Percentiles rank a stretch among this genome's conserved stretches.
Conservation (phyloP, 2,329 filamentous ascomycete genomes). For the Hortaea werneckii region DNA sequence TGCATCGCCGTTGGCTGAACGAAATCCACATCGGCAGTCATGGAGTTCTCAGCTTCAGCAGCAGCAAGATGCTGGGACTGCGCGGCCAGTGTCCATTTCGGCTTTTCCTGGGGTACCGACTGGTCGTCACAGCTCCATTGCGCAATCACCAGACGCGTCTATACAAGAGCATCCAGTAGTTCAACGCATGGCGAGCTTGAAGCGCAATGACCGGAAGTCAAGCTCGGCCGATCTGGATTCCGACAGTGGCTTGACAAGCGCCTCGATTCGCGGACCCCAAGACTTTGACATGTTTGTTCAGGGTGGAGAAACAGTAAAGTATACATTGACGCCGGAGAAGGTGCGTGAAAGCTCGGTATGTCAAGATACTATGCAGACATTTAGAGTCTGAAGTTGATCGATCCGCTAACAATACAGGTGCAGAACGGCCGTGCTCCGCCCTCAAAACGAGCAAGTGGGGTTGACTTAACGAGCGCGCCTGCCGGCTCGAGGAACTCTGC, state of each 20-base stretch:
- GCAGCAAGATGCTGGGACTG: background rate
- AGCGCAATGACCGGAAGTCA: conserved; percentile 9
- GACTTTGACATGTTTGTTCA: conserved; percentile 41
- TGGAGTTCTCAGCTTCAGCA: conserved; percentile 4
- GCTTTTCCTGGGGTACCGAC: too few relatives aligned
- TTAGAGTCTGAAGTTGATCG: background rate
- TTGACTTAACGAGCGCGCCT: conserved; percentile 8
- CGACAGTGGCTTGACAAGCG: conserved; percentile 19
- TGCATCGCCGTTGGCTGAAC: background rate
- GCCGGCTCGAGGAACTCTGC: conserved; percentile 1
- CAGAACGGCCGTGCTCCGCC: background rate
- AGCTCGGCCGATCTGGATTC: conserved; percentile 5
- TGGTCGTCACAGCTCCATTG: too few relatives aligned
- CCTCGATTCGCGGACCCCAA: conserved; percentile 24
- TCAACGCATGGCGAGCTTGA: conserved; percentile 16
- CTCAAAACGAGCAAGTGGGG: conserved; percentile 1
- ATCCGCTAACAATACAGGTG: background rate
- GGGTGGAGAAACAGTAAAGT: conserved; percentile 40
- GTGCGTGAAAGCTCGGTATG: conserved; percentile 35
- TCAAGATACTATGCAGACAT: background rate
- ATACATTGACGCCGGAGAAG: conserved; percentile 38
- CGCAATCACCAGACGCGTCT: background rate
- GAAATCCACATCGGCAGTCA: conserved; percentile 5
- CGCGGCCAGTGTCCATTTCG: background rate
- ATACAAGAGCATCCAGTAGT: conserved; percentile 20